Evolutionary conservation across 768 basidiomycete genomes (phyloP), one percentile per base, ranked within the genome.

Genomic region (Lactifluus hygrophoroides): DNA sequence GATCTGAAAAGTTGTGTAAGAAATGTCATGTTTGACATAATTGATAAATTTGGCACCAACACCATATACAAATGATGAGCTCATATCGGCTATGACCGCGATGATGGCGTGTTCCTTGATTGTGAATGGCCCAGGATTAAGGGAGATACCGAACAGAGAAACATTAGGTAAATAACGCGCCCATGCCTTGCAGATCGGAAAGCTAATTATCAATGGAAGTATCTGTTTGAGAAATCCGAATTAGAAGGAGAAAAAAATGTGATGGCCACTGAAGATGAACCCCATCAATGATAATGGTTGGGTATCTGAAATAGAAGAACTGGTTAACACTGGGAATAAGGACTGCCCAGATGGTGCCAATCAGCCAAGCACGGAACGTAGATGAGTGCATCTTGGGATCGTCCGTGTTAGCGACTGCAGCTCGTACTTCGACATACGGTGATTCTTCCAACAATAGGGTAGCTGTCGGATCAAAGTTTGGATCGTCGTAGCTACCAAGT

Each of bases 301-400:
- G 86, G 66, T 80, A 87, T 34, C 85, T 80, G 64, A 87, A 80
- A 69, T 78, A 83, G 69, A 87, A 86, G 71, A 87, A 87, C 65
- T 88, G 86, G 69, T 88, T 88, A 75, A 88, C 74, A 45, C 85
- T 84, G 1, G 85, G 76, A 23, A 89, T 74, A 52, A 90, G n/a
- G n/a, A n/a, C n/a, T n/a, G n/a, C n/a, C n/a, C n/a, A n/a, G n/a
- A n/a, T n/a, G n/a, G n/a, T n/a, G n/a, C n/a, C n/a, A n/a, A n/a
- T n/a, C n/a, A n/a, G n/a, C n/a, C n/a, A n/a, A n/a, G n/a, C n/a
- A n/a, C n/a, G n/a, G n/a, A n/a, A n/a, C n/a, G n/a, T n/a, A n/a
- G n/a, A n/a, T n/a, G n/a, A n/a, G n/a, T n/a, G n/a, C n/a, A n/a
- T n/a, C n/a, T n/a, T n/a, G n/a, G n/a, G n/a, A n/a, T n/a, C n/a